Evolutionary conservation across 768 basidiomycete genomes (phyloP), one percentile per base, ranked within the genome.

Genomic region (Tulasnella calospora): DNA sequence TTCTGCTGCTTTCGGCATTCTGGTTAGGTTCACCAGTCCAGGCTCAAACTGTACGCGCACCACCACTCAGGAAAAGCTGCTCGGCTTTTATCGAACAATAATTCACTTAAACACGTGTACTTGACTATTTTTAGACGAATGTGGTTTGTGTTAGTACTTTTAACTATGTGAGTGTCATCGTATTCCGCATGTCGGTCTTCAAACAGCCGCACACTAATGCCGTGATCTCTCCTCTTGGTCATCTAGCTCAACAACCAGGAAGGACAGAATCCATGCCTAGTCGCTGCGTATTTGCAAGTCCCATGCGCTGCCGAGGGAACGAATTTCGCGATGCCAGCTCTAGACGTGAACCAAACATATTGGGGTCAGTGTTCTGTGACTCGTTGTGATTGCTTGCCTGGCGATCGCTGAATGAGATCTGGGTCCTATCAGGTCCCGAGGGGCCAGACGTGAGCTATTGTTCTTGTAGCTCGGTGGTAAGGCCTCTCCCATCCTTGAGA

Each of bases 391-490:
- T 23, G 23, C 57, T 61, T 27, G 57, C 5, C 23, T 61, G n/a
- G 57, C 57, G 23, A 61, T 3, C 12, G n/a, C n/a, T 61, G 12
- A 40, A 17, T 15, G 9, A 17, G 71, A 9, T 33, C 27, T 19
- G 30, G 35, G 27, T 44, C n/a, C 27, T n/a, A 73, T 73, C 57
- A 67, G 75, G 76, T 15, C 77, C 79, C 12, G 30, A 33, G 0
- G 51, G 30, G 1, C 19, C 10, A 21, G 27, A 36, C 17, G 78
- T 71, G 17, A 80, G 73, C 35, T 41, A 78, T 23, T 90, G 90
- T 79, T 85, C 87, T 80, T 91, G 90, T 80, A 90, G 85, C 81
- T 86, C 89, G 9, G 87, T 90, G 40, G 86, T 72, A 41, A 30
- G 76, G 17, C 17, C 15, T 40, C 40, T 40, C 8, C 40, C 73